phyloP scores from a whole-genome alignment of 2,329 filamentous ascomycete species.

The Alternaria metachromatica region DNA sequence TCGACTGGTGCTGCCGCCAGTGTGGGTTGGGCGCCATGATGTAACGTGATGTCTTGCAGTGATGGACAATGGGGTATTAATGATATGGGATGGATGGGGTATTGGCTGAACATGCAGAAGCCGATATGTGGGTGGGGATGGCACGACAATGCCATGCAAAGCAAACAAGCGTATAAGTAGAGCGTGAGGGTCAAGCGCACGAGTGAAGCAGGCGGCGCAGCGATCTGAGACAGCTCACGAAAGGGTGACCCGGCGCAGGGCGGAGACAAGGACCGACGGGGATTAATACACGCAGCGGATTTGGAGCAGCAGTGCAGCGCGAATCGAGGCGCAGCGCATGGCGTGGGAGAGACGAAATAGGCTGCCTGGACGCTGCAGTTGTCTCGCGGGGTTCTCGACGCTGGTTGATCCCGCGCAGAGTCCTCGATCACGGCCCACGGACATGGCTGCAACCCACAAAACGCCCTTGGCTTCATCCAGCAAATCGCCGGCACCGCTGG shows the following conservation, averaged over 20 bases:
- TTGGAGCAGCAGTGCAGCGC: constrained; percentile 15
- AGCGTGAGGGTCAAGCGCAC: constrained; percentile 11
- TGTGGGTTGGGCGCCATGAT: constrained; percentile 44
- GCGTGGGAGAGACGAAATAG: constrained; percentile 23
- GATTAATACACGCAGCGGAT: constrained; percentile 25
- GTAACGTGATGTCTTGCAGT: constrained; percentile 9
- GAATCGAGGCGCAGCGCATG: constrained; percentile 33
- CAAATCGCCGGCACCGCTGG: constrained; percentile 22
- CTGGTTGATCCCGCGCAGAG: constrained; percentile 20
- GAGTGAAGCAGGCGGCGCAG: constrained; percentile 32
- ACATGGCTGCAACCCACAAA: constrained; percentile 22
- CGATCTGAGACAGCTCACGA: constrained; percentile 29
- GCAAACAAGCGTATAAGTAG: constrained; percentile 26
- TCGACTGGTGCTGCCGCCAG: constrained; percentile 43
- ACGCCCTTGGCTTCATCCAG: constrained; percentile 21
- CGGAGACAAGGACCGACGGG: constrained; percentile 26
- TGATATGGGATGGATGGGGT: constrained; percentile 13
- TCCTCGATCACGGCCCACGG: constrained; percentile 29
- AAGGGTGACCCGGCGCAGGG: constrained; percentile 38
- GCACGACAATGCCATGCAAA: constrained; percentile 22
- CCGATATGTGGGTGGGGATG: constrained; percentile 18
- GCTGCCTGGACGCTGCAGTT: constrained; percentile 22
- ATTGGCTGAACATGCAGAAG: neutral
- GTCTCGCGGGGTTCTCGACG: constrained; percentile 13
- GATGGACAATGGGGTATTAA: constrained; percentile 1